Evolutionary conservation across 495 filamentous ascomycete species (phyloP), one percentile per base, ranked within the genome.

Genomic region (Penicillium taxi): DNA sequence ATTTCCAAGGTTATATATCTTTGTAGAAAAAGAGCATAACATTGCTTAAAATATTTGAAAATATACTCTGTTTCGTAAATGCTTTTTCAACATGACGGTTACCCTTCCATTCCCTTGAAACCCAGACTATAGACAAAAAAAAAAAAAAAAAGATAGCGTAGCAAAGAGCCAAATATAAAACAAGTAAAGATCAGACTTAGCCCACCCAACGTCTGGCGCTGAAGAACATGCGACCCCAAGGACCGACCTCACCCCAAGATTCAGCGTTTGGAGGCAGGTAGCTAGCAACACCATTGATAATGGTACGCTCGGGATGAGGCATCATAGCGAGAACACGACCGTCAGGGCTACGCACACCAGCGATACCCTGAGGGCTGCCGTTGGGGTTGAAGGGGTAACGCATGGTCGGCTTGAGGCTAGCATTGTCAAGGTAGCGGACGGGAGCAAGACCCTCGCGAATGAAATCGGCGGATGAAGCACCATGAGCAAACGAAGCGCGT

Each of bases 261-360:
- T 77, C 76, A 14, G 77, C 62, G 52, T 74, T 68, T 19, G 67
- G 56, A 8, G 86, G 82, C 32, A 83, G 55, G 50, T 79, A 96
- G 55, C 84, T 89, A 21, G 72, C 82, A 45, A 88, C 80, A 44
- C 87, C 84, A 42, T 72, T 79, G 66, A 95, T 61, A 21, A 94
- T 74, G n/a, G 88, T 94, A 5, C 90, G 74, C 65, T 96, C 90
- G 6, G 89, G 88, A 64, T 96, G 90, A 48, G 91, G 91, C 90
- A 96, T 96, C 67, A 96, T 78, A 7, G 86, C 89, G 49, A 96
- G 50, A 1, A 94, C 86, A 42, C 91, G 76, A 2, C 91, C 91
- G 55, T 96, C 81, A 34, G 63, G 67, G 48, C 74, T 90, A 29
- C 78, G 72, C 1, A 96, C 77, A 48, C 80, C 89, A 2, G 91